These are phyloP conservation scores for Hypoxylon perforatum DNA, from an alignment of 495 filamentous ascomycete species.

Conservation along the genomic window DNA sequence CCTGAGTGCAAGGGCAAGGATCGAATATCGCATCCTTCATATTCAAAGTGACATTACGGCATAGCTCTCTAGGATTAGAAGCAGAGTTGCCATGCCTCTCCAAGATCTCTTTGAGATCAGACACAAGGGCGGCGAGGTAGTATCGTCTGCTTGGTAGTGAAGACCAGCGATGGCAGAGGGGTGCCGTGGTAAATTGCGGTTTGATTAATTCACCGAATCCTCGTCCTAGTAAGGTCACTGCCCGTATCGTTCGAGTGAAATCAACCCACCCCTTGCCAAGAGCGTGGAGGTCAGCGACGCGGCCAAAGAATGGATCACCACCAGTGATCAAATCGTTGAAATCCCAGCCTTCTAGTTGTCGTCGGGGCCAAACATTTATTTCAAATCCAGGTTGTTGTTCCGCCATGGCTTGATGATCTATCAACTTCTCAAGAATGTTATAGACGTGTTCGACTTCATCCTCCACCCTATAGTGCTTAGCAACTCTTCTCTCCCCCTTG, in stretches of 20 bases:
- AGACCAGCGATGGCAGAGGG: conserved; percentile 33
- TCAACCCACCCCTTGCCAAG: conserved; percentile 51
- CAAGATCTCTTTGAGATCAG: conserved; percentile 41
- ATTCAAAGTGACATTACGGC: conserved; percentile 38
- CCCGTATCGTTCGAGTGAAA: conserved; percentile 46
- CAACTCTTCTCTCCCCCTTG: conserved; percentile 1
- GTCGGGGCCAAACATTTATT: conserved; percentile 20
- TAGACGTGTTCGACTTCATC: conserved; percentile 38
- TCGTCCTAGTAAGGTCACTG: conserved; percentile 50
- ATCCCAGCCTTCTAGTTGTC: conserved; percentile 49
- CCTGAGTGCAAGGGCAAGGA: conserved; percentile 16
- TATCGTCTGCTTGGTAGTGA: conserved; percentile 36
- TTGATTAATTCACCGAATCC: conserved; percentile 51
- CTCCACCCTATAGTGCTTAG: conserved; percentile 26
- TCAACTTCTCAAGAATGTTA: conserved; percentile 43
- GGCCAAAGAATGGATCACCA: conserved; percentile 40
- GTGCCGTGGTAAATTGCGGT: conserved; percentile 6
- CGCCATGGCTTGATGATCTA: conserved; percentile 42
- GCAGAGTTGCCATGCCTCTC: conserved; percentile 26
- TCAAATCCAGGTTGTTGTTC: conserved; percentile 2
- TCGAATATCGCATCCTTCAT: conserved; percentile 18
- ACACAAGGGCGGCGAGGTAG: conserved; percentile 43
- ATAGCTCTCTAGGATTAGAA: conserved; percentile 29
- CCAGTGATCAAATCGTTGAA: conserved; percentile 47
- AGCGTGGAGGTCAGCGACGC: conserved; percentile 34